Conservation (phyloP, 192 early-diverging fungal genomes). For the Chytriomyces sp. region DNA sequence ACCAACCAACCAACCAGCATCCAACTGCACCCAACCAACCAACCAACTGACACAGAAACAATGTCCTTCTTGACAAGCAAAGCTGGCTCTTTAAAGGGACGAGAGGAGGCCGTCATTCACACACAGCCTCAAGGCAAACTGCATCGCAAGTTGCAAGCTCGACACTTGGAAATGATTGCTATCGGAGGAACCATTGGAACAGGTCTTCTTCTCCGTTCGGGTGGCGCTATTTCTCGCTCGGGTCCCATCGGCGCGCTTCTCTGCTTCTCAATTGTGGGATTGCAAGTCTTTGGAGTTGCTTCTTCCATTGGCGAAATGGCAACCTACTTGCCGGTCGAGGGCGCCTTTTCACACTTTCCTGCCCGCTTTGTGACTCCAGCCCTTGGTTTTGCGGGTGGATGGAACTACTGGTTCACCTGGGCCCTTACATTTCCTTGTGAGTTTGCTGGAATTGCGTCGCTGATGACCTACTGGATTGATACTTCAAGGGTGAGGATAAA, state of each 20-base stretch:
- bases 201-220: constrained; percentile 81
- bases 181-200: constrained; percentile 76
- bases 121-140: constrained; percentile 14
- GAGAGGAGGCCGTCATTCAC: not conserved
- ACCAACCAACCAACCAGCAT: no score
- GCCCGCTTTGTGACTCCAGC: constrained; percentile 78
- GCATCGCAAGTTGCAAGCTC: constrained; percentile 47
- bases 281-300: constrained; percentile 42
- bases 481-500: constrained; percentile 3
- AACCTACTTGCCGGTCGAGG: constrained; percentile 73
- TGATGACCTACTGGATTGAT: constrained; percentile 74
- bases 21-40: no score
- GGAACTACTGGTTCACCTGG: constrained; percentile 50
- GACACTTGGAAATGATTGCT: constrained; percentile 65
- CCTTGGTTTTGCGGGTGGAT: constrained; percentile 55
- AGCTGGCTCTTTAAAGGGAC: not conserved
- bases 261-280: constrained; percentile 9
- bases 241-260: constrained; percentile 45
- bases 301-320: constrained; percentile 81
- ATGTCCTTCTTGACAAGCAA: no score
- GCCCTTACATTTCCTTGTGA: constrained; percentile 61
- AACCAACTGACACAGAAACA: no score
- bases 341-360: constrained; percentile 78
- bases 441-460: constrained; percentile 76
- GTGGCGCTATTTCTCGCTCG: constrained; percentile 66